Percentiles rank a stretch among this genome's conserved stretches.
Conservation (phyloP, 2,329 filamentous ascomycete genomes). For the Tetracladium maxilliforme region DNA sequence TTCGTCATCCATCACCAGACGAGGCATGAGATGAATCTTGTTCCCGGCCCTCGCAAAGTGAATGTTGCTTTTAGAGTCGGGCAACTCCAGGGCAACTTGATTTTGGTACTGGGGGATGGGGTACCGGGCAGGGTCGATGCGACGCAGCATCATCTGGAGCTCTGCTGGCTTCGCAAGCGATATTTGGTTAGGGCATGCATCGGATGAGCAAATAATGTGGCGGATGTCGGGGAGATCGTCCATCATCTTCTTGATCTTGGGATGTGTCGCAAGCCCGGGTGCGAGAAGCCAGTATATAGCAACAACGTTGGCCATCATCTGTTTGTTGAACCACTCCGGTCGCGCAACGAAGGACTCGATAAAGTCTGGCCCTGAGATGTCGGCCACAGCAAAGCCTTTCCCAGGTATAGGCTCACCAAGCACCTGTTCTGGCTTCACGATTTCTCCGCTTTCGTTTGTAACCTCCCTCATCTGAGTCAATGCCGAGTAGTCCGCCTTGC, state of each 20-base stretch:
- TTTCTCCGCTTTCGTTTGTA: conserved; percentile 44
- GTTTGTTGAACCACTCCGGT: conserved; percentile 53
- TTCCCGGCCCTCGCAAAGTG: too few species aligned
- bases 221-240: conserved; percentile 39
- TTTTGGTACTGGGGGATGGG: conserved; percentile 53
- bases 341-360: conserved; percentile 54
- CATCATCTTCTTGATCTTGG: conserved; percentile 56
- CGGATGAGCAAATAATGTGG: conserved; percentile 66
- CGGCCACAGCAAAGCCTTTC: conserved; percentile 63
- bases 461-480: conserved; percentile 53
- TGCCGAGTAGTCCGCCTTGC: conserved; percentile 40
- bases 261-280: conserved; percentile 45
- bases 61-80: conserved; percentile 19
- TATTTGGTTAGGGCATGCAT: conserved; percentile 63
- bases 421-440: conserved; percentile 78
- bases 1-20: conserved; percentile 22
- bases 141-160: conserved; percentile 53
- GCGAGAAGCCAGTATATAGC: conserved; percentile 75
- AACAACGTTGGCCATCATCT: conserved; percentile 52
- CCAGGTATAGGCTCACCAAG: conserved; percentile 53
- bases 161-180: conserved; percentile 50
- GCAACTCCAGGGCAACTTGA: not conserved
- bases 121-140: conserved; percentile 63
- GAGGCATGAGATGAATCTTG: conserved; percentile 35
- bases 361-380: conserved; percentile 59